phyloP scores from a whole-genome alignment of 1,284 basidiomycete genomes.

The Cryptococcus deneoformans region DNA sequence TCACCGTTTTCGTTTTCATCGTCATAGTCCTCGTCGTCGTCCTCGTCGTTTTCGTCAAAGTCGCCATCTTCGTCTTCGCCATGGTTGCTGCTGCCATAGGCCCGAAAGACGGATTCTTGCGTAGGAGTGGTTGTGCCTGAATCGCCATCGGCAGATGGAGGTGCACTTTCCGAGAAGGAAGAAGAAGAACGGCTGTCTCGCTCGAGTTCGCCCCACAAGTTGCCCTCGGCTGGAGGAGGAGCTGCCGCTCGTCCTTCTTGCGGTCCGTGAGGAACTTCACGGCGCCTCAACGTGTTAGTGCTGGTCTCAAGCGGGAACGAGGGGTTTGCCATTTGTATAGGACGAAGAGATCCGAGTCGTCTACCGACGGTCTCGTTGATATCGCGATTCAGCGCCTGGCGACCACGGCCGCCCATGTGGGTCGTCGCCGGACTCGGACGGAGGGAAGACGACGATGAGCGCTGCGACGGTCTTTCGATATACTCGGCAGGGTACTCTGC shows the following conservation, averaged over 20 bases:
- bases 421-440: neutral
- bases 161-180: too few species aligned
- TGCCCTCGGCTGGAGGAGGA: too few species aligned
- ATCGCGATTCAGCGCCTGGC: conserved; percentile 4
- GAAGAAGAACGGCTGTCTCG: too few species aligned
- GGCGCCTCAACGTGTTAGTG: neutral
- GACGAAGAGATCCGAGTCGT: conserved; percentile 4
- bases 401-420: neutral
- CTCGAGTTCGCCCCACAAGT: too few species aligned
- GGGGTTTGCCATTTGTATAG: neutral
- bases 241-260: too few species aligned
- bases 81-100: neutral
- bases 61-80: neutral
- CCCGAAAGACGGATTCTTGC: too few species aligned
- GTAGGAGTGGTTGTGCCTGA: neutral
- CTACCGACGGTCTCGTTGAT: conserved; percentile 10
- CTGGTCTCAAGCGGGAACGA: neutral
- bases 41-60: neutral
- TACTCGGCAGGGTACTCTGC: neutral
- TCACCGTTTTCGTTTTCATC: neutral
- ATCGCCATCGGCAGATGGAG: neutral
- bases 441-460: too few species aligned
- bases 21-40: neutral
- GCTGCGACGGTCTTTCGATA: neutral
- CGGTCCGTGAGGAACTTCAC: too few species aligned